Percentiles rank a stretch among this genome's conserved stretches.
These are phyloP conservation scores for Lichtheimia corymbifera DNA, from an alignment of 371 early-diverging fungal genomes.

Conservation along the genomic window DNA sequence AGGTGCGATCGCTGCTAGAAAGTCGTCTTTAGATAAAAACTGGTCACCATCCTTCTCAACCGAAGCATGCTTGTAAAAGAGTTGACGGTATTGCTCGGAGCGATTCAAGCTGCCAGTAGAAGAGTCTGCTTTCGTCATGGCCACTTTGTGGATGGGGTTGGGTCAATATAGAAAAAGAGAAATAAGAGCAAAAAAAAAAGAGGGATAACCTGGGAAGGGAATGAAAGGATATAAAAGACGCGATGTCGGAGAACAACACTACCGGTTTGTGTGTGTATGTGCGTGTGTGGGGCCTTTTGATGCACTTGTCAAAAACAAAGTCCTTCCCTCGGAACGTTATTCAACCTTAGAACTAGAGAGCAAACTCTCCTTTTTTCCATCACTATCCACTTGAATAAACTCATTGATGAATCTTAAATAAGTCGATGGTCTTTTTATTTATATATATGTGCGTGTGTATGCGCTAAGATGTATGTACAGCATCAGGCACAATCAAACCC, in stretches of 20 bases:
- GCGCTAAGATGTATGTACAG: too few species aligned
- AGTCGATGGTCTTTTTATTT: too few species aligned
- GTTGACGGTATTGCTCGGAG: conserved; percentile 51
- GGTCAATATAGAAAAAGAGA: neutral
- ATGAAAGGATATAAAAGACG: conserved; percentile 1
- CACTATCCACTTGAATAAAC: too few species aligned
- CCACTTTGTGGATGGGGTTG: neutral
- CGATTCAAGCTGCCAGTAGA: neutral
- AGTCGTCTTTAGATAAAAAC: conserved; percentile 72
- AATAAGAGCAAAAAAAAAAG: neutral
- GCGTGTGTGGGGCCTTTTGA: too few species aligned
- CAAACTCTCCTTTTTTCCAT: too few species aligned
- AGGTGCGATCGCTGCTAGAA: conserved; percentile 69
- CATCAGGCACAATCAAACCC: too few species aligned
- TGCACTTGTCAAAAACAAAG: too few species aligned
- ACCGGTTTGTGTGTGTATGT: too few species aligned
- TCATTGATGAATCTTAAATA: too few species aligned
- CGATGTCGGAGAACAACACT: neutral
- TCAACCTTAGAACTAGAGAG: too few species aligned
- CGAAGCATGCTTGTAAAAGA: conserved; percentile 69
- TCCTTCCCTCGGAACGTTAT: too few species aligned
- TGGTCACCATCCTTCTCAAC: conserved; percentile 57
- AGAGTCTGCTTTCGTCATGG: neutral
- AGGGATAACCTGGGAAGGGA: neutral
- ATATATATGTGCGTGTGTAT: too few species aligned